Evolutionary conservation across 768 basidiomycete species (phyloP).

Genomic region (Hericium coralloides): DNA sequence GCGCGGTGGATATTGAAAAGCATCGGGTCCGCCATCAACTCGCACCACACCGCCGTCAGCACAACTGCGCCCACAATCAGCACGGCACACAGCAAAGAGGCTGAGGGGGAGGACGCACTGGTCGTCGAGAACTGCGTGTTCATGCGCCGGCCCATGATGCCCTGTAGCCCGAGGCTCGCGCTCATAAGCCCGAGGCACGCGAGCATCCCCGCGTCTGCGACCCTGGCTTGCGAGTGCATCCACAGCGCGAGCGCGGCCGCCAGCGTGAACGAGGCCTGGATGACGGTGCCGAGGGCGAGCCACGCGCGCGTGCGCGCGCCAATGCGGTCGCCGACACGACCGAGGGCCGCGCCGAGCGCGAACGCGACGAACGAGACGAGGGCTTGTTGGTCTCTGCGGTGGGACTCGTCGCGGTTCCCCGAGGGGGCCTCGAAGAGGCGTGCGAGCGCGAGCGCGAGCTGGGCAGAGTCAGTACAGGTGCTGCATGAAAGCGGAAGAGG

Average conservation of each 20-base stretch:
- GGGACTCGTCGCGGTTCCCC: slow-evolving; percentile 51
- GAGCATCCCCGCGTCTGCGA: slow-evolving; percentile 57
- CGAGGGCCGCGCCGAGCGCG: slow-evolving; percentile 63
- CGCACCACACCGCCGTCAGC: slow-evolving; percentile 83
- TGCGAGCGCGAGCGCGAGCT: slow-evolving; percentile 75
- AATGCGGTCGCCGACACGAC: slow-evolving; percentile 73
- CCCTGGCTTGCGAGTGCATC: slow-evolving; percentile 46
- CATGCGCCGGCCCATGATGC: slow-evolving; percentile 74
- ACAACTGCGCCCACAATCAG: slow-evolving; percentile 42
- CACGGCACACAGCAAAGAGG: neutral
- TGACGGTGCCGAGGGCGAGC: slow-evolving; percentile 61
- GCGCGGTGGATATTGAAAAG: slow-evolving; percentile 47
- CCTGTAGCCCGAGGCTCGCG: slow-evolving; percentile 74
- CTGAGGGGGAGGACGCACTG: slow-evolving; percentile 40
- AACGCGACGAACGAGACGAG: slow-evolving; percentile 68
- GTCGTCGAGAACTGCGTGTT: slow-evolving; percentile 75
- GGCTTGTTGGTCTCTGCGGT: slow-evolving; percentile 76
- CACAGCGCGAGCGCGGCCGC: slow-evolving; percentile 60
- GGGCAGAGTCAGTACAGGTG: slow-evolving; percentile 5
- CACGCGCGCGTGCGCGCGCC: slow-evolving; percentile 66
- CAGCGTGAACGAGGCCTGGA: slow-evolving; percentile 75
- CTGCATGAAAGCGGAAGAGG: too few species aligned
- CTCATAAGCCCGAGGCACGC: slow-evolving; percentile 74
- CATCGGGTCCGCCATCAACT: slow-evolving; percentile 73
- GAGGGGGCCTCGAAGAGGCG: slow-evolving; percentile 59